Conservation (phyloP, 75 land plant genomes). For the Chamaecyparis obtusa region DNA sequence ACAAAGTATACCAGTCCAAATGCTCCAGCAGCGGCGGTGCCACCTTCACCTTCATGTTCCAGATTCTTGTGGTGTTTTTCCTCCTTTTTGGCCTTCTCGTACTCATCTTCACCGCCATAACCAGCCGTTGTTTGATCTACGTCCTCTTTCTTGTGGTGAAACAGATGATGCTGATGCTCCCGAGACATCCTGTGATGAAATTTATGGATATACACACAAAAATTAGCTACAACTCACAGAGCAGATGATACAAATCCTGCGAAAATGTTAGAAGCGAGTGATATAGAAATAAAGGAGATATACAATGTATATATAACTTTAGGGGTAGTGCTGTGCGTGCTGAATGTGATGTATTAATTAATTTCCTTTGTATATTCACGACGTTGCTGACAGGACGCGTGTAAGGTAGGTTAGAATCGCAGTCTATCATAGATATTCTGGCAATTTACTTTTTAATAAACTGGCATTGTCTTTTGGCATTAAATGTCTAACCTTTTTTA, state of each 20-base stretch:
- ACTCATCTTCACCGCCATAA: not conserved
- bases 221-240: no score
- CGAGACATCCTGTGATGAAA: not conserved
- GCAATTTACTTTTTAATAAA: no score
- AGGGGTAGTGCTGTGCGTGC: no score
- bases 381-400: no score
- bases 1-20: conserved; percentile 31
- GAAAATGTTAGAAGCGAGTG: not conserved
- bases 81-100: not conserved
- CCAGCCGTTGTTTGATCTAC: not conserved
- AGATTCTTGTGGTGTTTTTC: conserved; percentile 7
- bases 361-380: no score
- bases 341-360: no score
- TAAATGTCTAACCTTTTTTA: no score
- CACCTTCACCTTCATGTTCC: conserved; percentile 22
- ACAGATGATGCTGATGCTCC: not conserved
- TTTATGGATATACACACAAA: not conserved
- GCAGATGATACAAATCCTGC: not conserved
- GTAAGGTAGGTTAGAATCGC: no score
- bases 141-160: not conserved
- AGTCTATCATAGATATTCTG: no score
- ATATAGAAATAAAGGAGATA: not conserved
- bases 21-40: conserved; percentile 30
- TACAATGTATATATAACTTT: not conserved
- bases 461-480: no score